Conservation (phyloP, 805 yeast genomes). For the Cyberlindnera mycetangii region DNA sequence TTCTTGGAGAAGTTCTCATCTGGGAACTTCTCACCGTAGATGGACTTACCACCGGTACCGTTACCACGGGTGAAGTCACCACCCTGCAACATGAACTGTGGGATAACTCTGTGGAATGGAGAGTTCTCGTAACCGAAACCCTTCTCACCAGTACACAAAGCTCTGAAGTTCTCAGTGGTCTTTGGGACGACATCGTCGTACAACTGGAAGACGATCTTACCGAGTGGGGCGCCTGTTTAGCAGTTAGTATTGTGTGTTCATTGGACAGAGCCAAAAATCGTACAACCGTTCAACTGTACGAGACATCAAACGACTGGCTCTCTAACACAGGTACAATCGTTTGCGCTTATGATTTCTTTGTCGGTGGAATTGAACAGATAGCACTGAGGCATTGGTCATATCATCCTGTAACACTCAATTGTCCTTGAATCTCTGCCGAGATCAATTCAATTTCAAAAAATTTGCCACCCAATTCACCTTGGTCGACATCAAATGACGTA, state of each 20-base stretch:
- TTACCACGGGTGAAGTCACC: slow-evolving; percentile 91
- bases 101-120: slow-evolving; percentile 95
- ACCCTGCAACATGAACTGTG: slow-evolving; percentile 98
- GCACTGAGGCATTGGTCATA: too few relatives aligned
- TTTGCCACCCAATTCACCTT: slow-evolving; percentile 7
- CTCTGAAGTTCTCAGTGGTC: slow-evolving; percentile 95
- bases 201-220: slow-evolving; percentile 83
- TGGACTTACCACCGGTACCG: slow-evolving; percentile 96
- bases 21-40: slow-evolving; percentile 73
- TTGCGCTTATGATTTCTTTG: too few relatives aligned
- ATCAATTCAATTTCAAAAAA: neutral
- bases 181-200: slow-evolving; percentile 91
- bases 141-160: slow-evolving; percentile 92
- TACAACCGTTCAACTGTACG: too few relatives aligned
- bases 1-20: slow-evolving; percentile 74
- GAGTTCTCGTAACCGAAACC: slow-evolving; percentile 91
- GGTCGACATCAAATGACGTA: slow-evolving; percentile 1
- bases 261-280: too few relatives aligned
- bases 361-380: too few relatives aligned
- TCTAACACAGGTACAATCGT: too few relatives aligned
- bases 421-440: too few relatives aligned
- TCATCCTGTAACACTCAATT: too few relatives aligned
- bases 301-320: too few relatives aligned
- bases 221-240: slow-evolving; percentile 54
- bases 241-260: slow-evolving; percentile 11